Evolutionary conservation across 1,284 basidiomycete species (phyloP).

Genomic region (Sutorius eximius): DNA sequence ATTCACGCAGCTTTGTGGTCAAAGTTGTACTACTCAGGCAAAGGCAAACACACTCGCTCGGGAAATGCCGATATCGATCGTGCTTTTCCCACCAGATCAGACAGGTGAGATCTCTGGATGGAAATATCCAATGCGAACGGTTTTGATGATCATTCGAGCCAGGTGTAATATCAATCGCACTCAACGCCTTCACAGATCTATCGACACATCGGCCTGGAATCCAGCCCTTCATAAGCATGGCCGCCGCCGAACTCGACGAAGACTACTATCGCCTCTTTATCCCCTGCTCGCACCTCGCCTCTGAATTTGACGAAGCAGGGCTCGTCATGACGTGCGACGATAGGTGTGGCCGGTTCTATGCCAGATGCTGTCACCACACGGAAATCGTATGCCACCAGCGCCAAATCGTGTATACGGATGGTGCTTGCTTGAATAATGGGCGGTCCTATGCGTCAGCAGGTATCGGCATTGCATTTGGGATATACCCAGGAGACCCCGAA

Average conservation of each 20-base stretch:
- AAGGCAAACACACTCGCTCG: no score
- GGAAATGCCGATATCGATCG: not conserved
- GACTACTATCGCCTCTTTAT: not conserved
- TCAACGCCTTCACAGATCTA: not conserved
- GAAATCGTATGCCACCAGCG: not conserved
- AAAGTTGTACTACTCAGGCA: not conserved
- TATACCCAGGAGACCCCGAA: not conserved
- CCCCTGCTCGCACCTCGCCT: not conserved
- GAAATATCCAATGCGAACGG: not conserved
- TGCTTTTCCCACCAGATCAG: not conserved
- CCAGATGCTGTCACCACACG: not conserved
- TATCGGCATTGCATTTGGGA: constrained; percentile 14
- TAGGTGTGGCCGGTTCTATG: not conserved
- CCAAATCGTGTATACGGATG: constrained; percentile 11
- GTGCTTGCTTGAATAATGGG: constrained; percentile 11
- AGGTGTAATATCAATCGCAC: not conserved
- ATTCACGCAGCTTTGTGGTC: not conserved
- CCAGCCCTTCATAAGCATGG: not conserved
- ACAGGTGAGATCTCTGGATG: not conserved
- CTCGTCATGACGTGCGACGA: not conserved
- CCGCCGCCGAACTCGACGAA: not conserved
- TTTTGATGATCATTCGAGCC: not conserved
- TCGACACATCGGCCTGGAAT: not conserved
- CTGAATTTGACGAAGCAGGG: not conserved
- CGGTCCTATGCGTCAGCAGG: not conserved